Percentiles rank a stretch among this genome's conserved stretches.
These are phyloP conservation scores for Fusarium tjaetaba DNA, from an alignment of 2,329 filamentous ascomycete species.

Conservation along the genomic window DNA sequence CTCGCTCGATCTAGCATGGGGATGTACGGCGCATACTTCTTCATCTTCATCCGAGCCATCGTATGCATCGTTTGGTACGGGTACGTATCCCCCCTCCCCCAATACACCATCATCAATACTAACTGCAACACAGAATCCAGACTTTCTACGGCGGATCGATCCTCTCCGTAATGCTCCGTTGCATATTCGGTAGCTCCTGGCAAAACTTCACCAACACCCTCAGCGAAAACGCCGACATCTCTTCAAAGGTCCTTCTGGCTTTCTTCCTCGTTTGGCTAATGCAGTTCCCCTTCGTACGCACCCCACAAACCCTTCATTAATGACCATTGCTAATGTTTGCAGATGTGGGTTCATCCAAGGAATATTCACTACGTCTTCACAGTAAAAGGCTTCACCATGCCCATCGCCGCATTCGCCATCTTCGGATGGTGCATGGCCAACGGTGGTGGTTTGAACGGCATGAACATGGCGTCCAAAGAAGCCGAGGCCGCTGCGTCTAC, in stretches of 20 bases:
- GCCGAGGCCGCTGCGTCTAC: background rate
- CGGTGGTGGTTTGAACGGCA: background rate
- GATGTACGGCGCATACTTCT: background rate
- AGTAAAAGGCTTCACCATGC: background rate
- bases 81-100: background rate
- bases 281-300: background rate
- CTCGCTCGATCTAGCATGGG: background rate
- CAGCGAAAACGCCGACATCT: background rate
- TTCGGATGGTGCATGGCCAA: background rate
- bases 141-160: background rate
- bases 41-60: background rate
- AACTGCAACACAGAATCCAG: background rate
- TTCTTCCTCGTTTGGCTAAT: background rate
- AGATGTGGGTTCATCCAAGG: background rate
- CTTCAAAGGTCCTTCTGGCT: background rate
- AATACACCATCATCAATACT: background rate
- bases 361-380: background rate
- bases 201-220: background rate
- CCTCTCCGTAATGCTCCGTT: background rate
- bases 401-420: background rate
- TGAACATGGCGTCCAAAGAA: background rate
- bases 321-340: rapidly evolving
- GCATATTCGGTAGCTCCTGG: background rate
- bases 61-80: background rate
- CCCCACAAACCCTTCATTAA: no score